These are phyloP conservation scores for Hymenoscyphus infarciens DNA, from an alignment of 2,329 filamentous ascomycete species.

Conservation along the genomic window DNA sequence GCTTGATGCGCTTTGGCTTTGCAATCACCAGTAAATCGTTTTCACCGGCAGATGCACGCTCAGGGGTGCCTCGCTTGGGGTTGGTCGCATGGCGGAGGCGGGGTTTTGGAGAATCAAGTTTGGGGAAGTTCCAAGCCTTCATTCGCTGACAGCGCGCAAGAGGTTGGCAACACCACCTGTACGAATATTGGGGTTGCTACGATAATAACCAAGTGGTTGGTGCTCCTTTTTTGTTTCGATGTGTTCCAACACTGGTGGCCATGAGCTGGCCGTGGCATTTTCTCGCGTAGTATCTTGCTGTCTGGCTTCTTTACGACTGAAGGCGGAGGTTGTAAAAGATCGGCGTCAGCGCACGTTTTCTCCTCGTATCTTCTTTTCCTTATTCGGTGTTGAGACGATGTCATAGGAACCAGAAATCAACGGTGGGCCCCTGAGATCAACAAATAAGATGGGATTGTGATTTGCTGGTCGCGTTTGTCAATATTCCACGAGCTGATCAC, in stretches of 20 bases:
- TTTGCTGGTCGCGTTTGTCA: not conserved
- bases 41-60: not conserved
- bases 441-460: constrained; percentile 1
- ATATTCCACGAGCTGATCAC: not conserved
- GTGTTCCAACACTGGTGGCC: not conserved
- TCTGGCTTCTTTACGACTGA: not conserved
- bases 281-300: not conserved
- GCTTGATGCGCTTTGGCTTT: not conserved
- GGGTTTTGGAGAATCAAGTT: constrained; percentile 3
- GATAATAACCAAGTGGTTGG: constrained; percentile 1
- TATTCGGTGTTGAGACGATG: not conserved
- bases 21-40: not conserved
- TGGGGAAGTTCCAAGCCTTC: constrained; percentile 4
- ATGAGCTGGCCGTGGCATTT: not conserved
- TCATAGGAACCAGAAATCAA: not conserved
- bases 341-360: not conserved
- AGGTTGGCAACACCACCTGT: not conserved
- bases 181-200: not conserved
- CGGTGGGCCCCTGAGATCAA: not conserved
- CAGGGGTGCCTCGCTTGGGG: constrained; percentile 2
- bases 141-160: constrained; percentile 1
- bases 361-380: not conserved
- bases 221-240: not conserved
- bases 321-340: not conserved
- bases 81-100: constrained; percentile 1